Conservation (phyloP, 139 green algal species). For the Tetratostichococcus sp. region DNA sequence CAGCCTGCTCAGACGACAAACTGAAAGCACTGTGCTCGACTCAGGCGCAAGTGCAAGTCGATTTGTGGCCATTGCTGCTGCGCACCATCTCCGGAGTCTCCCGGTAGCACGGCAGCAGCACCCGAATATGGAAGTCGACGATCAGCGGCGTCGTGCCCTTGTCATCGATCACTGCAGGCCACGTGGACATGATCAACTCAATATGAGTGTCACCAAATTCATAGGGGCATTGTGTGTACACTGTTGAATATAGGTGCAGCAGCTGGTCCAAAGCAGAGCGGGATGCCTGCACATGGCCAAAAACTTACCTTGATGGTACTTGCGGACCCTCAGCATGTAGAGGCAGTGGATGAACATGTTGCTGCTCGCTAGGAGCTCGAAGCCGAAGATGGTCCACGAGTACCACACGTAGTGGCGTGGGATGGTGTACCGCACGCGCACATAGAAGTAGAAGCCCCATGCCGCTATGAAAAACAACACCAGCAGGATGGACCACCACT, state of each 20-base stretch:
- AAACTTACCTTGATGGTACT: not conserved
- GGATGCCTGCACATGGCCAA: not conserved
- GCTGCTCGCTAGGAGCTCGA: not conserved
- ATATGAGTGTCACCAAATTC: not conserved
- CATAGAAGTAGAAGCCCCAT: not conserved
- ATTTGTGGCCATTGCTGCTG: too few relatives aligned
- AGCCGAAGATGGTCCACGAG: not conserved
- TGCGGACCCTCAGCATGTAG: not conserved
- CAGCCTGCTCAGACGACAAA: too few relatives aligned
- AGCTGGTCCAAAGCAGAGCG: not conserved
- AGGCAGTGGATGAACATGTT: not conserved
- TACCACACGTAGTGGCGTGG: not conserved
- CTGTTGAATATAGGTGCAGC: too few relatives aligned
- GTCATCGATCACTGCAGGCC: constrained; percentile 22
- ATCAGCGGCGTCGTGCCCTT: not conserved
- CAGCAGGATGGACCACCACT: not conserved
- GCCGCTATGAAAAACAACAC: not conserved
- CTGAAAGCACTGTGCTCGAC: too few relatives aligned
- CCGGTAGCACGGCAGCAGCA: constrained; percentile 11
- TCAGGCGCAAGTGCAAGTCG: too few relatives aligned
- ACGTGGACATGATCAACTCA: not conserved
- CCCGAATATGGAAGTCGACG: not conserved
- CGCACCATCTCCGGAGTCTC: constrained; percentile 13
- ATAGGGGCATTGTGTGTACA: too few relatives aligned
- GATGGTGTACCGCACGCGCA: not conserved